A percentile compares a stretch with the other conserved stretches of the same genome.
These are phyloP conservation scores for Shiraia bambusicola DNA, from an alignment of 2,329 filamentous ascomycete species.

Conservation along the genomic window DNA sequence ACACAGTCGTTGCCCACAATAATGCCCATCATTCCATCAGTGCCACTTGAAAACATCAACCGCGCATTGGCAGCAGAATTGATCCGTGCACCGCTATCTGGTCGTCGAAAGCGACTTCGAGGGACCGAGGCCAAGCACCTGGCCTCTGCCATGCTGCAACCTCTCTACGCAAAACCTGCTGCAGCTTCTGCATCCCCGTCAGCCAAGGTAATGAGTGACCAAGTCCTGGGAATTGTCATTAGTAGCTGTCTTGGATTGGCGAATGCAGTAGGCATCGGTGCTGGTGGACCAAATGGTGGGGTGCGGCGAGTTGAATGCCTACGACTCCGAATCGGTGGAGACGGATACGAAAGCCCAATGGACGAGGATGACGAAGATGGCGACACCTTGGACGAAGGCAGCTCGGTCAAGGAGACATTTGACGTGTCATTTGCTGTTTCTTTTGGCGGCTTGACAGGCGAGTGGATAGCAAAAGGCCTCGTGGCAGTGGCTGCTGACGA, in stretches of 20 bases:
- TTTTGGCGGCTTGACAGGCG: constrained; percentile 46
- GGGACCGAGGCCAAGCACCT: constrained; percentile 52
- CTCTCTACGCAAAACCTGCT: constrained; percentile 37
- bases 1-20: constrained; percentile 8
- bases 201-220: constrained; percentile 37
- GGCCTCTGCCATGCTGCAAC: constrained; percentile 47
- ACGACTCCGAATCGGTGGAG: constrained; percentile 45
- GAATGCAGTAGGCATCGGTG: constrained; percentile 41
- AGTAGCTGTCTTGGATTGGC: constrained; percentile 47
- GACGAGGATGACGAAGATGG: constrained; percentile 44
- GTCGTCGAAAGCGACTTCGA: constrained; percentile 45
- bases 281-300: constrained; percentile 33
- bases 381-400: constrained; percentile 15
- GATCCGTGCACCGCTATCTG: constrained; percentile 48
- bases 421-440: constrained; percentile 48
- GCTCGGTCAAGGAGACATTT: constrained; percentile 43
- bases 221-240: constrained; percentile 44
- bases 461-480: constrained; percentile 48
- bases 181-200: constrained; percentile 19
- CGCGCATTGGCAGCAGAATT: constrained; percentile 50
- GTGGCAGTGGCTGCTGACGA: constrained; percentile 12
- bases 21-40: constrained; percentile 10
- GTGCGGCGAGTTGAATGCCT: constrained; percentile 46
- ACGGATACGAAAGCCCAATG: constrained; percentile 45
- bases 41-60: constrained; percentile 47